Conservation (phyloP, 1,284 basidiomycete species). For the Schizopora paradoxa region DNA sequence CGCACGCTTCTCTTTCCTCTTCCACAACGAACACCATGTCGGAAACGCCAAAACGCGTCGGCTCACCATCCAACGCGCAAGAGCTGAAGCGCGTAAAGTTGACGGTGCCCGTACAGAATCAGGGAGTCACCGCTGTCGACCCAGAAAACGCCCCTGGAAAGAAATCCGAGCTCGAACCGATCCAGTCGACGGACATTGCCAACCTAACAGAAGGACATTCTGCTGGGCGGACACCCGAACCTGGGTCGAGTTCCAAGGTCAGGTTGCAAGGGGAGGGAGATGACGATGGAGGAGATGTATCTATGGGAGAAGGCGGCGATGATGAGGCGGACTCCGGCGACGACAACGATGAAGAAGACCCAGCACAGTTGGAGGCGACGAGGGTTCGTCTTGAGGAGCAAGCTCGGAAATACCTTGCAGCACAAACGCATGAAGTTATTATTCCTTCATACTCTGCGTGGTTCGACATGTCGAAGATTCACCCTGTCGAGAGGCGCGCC, state of each 20-base stretch:
- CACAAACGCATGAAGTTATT: conserved; percentile 95
- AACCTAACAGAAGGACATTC: conserved; percentile 56
- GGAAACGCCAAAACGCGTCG: conserved; percentile 72
- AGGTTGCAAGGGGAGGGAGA: conserved; percentile 66
- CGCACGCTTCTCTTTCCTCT: too few species aligned
- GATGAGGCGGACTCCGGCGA: conserved; percentile 67
- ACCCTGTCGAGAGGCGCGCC: conserved; percentile 88
- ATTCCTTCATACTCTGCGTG: conserved; percentile 97
- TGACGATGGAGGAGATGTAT: conserved; percentile 24
- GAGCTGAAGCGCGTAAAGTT: conserved; percentile 65
- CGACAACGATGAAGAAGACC: conserved; percentile 74
- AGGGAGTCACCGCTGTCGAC: conserved; percentile 65
- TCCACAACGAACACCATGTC: conserved; percentile 11
- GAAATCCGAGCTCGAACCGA: conserved; percentile 69
- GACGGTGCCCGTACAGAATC: conserved; percentile 53
- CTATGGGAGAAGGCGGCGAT: conserved; percentile 49
- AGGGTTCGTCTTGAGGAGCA: conserved; percentile 77
- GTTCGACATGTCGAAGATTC: conserved; percentile 95
- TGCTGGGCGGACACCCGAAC: conserved; percentile 40
- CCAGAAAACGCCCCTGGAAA: conserved; percentile 71
- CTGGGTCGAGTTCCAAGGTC: conserved; percentile 44
- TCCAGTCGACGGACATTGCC: conserved; percentile 63
- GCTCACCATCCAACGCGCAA: conserved; percentile 50
- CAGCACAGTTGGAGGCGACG: conserved; percentile 74
- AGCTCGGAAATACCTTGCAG: conserved; percentile 90